Evolutionary conservation across 768 basidiomycete genomes (phyloP), one percentile per base, ranked within the genome.

Genomic region (Dacryopinax primogenitus): DNA sequence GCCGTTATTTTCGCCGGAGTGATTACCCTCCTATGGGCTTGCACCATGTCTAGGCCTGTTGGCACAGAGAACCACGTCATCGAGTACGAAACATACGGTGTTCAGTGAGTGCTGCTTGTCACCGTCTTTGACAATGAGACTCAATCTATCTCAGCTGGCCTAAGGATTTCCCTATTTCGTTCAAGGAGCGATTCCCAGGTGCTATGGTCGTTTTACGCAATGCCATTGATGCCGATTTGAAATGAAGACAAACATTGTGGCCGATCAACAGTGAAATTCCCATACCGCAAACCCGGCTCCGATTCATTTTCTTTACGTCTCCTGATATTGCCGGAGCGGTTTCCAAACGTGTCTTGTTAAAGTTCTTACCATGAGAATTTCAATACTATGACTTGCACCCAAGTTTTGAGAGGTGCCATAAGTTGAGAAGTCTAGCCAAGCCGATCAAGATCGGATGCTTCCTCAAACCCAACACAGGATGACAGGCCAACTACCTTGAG

Each of bases 1-100:
- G 72, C 85, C 3, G 87, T 86, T 3, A 73, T 88, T 1, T 86
- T 85, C 69, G 76, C 88, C 67, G 87, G 85, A 66, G 80, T 83
- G 0, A 84, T 84, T 0, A 77, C 86, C 15, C 74, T 85, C 1
- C 72, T 86, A 35, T 44, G 41, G 41, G 41, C 41, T 3, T 44
- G 41, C 41, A 44, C 4, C 18, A 44, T 44, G 23, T 44, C 41
- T 6, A 6, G 41, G 23, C 41, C 41, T 7, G 4, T 23, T 18
- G 41, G 41, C 4, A 44, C 41, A 18, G 41, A 44, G 41, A 18
- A 44, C 23, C 23, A 18, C 41, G 18, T 18, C 18, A 44, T 44
- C 4, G 41, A 44, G 41, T 44, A 44, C 18, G 41, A 44, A 23
- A 44, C 41, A 6, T 44, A 7, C 18, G 41, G 41, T 6, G 41